Conservation (phyloP, 495 filamentous ascomycete genomes). For the Extremus antarcticus region DNA sequence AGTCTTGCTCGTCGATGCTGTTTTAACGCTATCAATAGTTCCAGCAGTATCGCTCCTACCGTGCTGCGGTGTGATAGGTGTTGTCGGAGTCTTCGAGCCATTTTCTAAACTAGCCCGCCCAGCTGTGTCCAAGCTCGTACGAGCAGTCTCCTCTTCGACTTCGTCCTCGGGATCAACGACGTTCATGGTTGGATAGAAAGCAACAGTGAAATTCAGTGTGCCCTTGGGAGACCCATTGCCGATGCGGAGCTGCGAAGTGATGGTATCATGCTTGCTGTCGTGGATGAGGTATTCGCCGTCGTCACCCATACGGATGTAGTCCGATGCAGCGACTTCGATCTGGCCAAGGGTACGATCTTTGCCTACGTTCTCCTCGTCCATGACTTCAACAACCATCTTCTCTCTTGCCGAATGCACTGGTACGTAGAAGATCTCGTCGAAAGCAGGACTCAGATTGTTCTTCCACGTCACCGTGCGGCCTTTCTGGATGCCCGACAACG, state of each 20-base stretch:
- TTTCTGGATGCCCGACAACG: slow-evolving; percentile 82
- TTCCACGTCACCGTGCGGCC: slow-evolving; percentile 88
- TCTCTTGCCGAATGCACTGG: slow-evolving; percentile 82
- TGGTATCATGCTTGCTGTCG: slow-evolving; percentile 52
- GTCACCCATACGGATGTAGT: slow-evolving; percentile 69
- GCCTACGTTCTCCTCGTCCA: slow-evolving; percentile 86
- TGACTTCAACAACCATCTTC: slow-evolving; percentile 78
- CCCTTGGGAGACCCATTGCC: slow-evolving; percentile 66
- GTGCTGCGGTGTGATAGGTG: background rate
- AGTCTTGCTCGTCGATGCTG: slow-evolving; percentile 1
- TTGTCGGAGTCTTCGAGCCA: too few species aligned
- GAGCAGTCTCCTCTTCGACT: slow-evolving; percentile 33
- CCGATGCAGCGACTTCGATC: slow-evolving; percentile 60
- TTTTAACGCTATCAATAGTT: background rate
- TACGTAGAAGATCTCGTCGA: slow-evolving; percentile 92
- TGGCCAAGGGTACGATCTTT: slow-evolving; percentile 78
- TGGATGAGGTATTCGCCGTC: slow-evolving; percentile 73
- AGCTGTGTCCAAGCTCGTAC: background rate
- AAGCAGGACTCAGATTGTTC: slow-evolving; percentile 90
- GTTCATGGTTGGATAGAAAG: slow-evolving; percentile 84
- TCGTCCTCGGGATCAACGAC: slow-evolving; percentile 91
- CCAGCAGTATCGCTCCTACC: background rate
- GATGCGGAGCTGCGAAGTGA: slow-evolving; percentile 51
- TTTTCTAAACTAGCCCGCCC: slow-evolving; percentile 1
- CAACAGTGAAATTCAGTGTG: slow-evolving; percentile 65